Conservation (phyloP, 2,329 filamentous ascomycete genomes). For the Ophiostoma novo-ulmi region DNA sequence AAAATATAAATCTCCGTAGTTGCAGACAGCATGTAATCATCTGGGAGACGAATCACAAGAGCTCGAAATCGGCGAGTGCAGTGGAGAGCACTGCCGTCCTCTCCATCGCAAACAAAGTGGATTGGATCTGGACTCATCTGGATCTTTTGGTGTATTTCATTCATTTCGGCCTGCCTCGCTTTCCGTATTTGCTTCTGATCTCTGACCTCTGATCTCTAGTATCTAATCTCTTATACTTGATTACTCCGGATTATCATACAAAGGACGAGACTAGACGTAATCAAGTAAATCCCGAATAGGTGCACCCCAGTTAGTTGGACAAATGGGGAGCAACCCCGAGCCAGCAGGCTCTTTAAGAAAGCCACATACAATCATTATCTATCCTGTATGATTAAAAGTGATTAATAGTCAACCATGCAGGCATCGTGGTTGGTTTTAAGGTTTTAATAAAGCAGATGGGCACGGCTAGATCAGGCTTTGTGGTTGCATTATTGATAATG, state of each 20-base stretch:
- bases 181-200: neutral
- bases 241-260: neutral
- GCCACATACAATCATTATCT: neutral
- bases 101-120: neutral
- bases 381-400: neutral
- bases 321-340: neutral
- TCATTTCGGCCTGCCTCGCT: neutral
- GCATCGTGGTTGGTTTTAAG: neutral
- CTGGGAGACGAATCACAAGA: neutral
- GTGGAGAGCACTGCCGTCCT: neutral
- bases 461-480: neutral
- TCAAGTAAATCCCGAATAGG: neutral
- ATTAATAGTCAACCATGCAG: neutral
- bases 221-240: neutral
- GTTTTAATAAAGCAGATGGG: neutral
- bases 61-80: neutral
- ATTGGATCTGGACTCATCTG: neutral
- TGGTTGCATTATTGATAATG: neutral
- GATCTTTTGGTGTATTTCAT: neutral
- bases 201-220: neutral
- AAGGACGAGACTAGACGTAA: neutral
- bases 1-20: neutral
- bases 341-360: neutral
- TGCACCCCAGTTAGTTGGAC: neutral
- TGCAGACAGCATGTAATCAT: neutral